Evolutionary conservation across 73 alveolate species (phyloP).

Genomic region (Paramecium bursaria): DNA sequence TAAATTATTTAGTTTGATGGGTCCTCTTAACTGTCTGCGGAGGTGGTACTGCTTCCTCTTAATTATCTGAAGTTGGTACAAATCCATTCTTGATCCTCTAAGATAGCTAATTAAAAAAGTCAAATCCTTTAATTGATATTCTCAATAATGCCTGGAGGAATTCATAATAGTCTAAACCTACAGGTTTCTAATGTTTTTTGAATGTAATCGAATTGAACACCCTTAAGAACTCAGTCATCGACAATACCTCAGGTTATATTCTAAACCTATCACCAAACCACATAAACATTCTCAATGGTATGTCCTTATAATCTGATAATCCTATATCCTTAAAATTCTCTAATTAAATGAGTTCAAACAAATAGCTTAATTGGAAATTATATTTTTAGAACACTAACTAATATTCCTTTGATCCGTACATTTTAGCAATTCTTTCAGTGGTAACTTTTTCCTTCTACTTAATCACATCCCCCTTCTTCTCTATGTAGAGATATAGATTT

Average conservation of each 20-base stretch:
- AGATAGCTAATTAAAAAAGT: slow-evolving; percentile 23
- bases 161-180: slow-evolving; percentile 15
- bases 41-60: slow-evolving; percentile 22
- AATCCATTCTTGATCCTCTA: background rate
- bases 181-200: slow-evolving; percentile 10
- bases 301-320: slow-evolving; percentile 3
- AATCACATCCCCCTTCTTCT: slow-evolving; percentile 45
- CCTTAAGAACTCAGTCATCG: slow-evolving; percentile 3
- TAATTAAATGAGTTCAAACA: slow-evolving; percentile 9
- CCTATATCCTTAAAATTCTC: slow-evolving; percentile 13
- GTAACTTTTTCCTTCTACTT: slow-evolving; percentile 43
- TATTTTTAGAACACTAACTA: background rate
- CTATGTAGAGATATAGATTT: background rate
- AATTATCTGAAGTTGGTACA: no score
- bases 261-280: slow-evolving; percentile 63
- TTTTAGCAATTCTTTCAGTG: slow-evolving; percentile 6
- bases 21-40: slow-evolving; percentile 47
- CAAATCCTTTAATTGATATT: slow-evolving; percentile 24
- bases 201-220: slow-evolving; percentile 40
- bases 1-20: slow-evolving; percentile 34
- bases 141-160: slow-evolving; percentile 31
- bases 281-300: slow-evolving; percentile 31
- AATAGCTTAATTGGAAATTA: slow-evolving; percentile 37
- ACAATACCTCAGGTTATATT: slow-evolving; percentile 22
- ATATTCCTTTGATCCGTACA: background rate